Base-by-base conservation (phyloP, 2,329 filamentous ascomycete genomes). In the Hymenoscyphus albidus region DNA sequence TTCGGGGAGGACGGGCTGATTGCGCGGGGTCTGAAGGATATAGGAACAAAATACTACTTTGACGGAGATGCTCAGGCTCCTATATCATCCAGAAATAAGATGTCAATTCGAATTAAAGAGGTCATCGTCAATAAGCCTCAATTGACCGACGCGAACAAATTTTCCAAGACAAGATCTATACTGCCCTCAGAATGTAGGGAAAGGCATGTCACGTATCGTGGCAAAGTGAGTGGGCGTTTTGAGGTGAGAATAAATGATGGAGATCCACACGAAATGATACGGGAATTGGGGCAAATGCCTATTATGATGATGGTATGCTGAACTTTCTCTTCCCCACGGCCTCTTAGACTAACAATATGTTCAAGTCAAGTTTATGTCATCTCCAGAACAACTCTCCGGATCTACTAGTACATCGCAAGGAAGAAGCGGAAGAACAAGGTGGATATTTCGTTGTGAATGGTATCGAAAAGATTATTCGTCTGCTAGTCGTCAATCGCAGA, bases 371-470 rank as follows among this genome's bases (percentile, higher is more conserved):
- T 76, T 85, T 88, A 76, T 99, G 95, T 76, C 93, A 99, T 75
- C 85, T 99, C 32, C 89, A 96, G 76, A 89, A 90, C 67, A 88
- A 93, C 72, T 89, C 92, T 5, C 95, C 95, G 0, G 88, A 89
- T 12, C 83, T 90, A 73, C 83, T 99, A 16, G 92, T 98, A 38
- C 83, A 90, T 68, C 87, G 87, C 66, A 96, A 97, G 76, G 95
- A 99, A 79, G 95, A 99, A 78, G 91, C 93, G 0, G 95, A 99
- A 78, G 95, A 99, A 78, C 80, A 98, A 39, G 95, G 95, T 44
- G 95, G 95, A 56, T 99, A 98, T 77, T 99, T 98, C 75, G 88
- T 99, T 73, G 91, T 99, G 73, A 99, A 99, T 76, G 95, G 95
- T 69, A 97, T 93, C 74, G 95, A 99, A 78, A 98, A 97, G 80